A percentile compares a stretch with the other conserved stretches of the same genome.
Evolutionary conservation across 2,329 filamentous ascomycete genomes (phyloP).

Genomic region (Trichophyton schoenleinii): DNA sequence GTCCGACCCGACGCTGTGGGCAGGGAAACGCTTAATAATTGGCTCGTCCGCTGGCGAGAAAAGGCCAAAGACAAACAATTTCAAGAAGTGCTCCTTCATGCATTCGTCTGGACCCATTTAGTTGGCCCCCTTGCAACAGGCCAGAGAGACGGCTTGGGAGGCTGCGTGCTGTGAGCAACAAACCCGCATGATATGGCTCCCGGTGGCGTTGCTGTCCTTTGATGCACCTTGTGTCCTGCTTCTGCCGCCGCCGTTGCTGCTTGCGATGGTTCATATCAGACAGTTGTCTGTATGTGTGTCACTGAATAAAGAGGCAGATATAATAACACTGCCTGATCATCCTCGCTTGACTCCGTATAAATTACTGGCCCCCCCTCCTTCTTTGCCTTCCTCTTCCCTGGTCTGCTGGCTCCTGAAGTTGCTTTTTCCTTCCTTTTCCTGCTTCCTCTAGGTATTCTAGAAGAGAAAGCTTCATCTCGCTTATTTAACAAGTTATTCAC

Average conservation of each 20-base stretch:
- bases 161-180: not conserved
- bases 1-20: not conserved
- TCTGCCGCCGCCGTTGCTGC: no score
- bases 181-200: not conserved
- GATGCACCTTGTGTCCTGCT: not conserved
- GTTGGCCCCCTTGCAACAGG: not conserved
- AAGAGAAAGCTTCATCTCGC: not conserved
- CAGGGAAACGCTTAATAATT: not conserved
- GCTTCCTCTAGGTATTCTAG: no score
- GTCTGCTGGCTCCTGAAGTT: not conserved
- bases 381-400: no score
- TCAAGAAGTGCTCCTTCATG: not conserved
- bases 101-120: not conserved
- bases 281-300: not conserved
- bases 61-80: not conserved
- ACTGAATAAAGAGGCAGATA: not conserved
- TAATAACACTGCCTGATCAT: not conserved
- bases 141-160: not conserved
- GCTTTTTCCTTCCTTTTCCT: not conserved
- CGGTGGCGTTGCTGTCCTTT: not conserved
- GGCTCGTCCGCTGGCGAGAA: not conserved
- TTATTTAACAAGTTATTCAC: not conserved
- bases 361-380: not conserved
- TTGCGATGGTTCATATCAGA: no score
- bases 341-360: no score